phyloP scores from a whole-genome alignment of 2,329 filamentous ascomycete species.

The Colletotrichum sp. region DNA sequence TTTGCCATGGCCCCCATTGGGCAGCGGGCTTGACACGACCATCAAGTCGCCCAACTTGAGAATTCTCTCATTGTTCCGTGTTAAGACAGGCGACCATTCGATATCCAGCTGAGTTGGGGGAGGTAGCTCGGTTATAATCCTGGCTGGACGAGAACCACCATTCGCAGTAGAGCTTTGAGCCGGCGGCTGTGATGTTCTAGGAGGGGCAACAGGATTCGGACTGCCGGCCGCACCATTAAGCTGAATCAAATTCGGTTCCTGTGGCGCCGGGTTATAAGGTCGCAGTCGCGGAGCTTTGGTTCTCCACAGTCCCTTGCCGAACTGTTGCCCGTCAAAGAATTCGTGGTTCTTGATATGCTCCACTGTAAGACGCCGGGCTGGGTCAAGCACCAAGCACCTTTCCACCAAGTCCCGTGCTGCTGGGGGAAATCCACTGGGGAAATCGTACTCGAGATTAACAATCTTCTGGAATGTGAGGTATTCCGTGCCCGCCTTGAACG shows the following conservation, averaged over 20 bases:
- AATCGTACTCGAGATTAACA: constrained; percentile 91
- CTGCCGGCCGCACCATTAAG: constrained; percentile 61
- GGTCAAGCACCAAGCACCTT: constrained; percentile 87
- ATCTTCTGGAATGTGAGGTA: constrained; percentile 99
- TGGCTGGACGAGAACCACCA: constrained; percentile 65
- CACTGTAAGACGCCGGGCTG: constrained; percentile 80
- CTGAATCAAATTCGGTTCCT: constrained; percentile 77
- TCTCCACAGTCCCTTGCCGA: constrained; percentile 87
- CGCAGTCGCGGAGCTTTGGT: constrained; percentile 87
- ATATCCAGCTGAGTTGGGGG: constrained; percentile 98
- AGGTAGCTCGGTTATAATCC: constrained; percentile 92
- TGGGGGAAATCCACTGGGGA: constrained; percentile 85
- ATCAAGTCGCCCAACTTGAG: constrained; percentile 91
- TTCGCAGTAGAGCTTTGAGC: constrained; percentile 46
- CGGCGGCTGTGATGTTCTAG: constrained; percentile 36
- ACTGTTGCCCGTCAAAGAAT: constrained; percentile 88
- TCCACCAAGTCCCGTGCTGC: constrained; percentile 90
- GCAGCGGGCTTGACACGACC: constrained; percentile 79
- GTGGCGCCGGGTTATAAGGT: constrained; percentile 77
- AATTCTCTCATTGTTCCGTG: constrained; percentile 89
- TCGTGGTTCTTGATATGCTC: constrained; percentile 97
- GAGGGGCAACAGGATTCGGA: constrained; percentile 31
- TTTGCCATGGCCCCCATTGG: constrained; percentile 76
- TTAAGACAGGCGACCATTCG: constrained; percentile 97
- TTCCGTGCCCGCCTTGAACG: constrained; percentile 95